These are phyloP conservation scores for Plectranthus barbatus DNA, from an alignment of 257 asterid species.

Conservation along the genomic window DNA sequence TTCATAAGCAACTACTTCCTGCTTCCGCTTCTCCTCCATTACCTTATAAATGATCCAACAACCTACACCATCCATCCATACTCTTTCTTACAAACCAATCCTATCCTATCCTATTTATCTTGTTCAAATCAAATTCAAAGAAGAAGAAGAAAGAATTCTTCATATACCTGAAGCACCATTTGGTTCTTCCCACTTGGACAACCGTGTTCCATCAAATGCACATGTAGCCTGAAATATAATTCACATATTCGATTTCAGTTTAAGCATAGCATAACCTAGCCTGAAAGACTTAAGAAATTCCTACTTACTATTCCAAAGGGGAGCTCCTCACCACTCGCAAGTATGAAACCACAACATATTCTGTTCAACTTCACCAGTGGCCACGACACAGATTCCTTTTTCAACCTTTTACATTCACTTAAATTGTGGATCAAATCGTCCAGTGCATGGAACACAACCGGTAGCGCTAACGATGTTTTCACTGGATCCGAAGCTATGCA, in stretches of 20 bases:
- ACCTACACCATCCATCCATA: constrained; percentile 50
- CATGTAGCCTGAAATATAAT: constrained; percentile 53
- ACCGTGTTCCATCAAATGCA: constrained; percentile 95
- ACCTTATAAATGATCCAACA: constrained; percentile 81
- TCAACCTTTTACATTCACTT: constrained; percentile 31
- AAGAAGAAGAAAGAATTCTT: constrained; percentile 12
- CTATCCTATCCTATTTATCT: too few species aligned
- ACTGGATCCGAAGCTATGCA: constrained; percentile 68
- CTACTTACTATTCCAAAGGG: constrained; percentile 87
- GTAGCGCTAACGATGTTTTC: constrained; percentile 69
- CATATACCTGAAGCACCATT: constrained; percentile 85
- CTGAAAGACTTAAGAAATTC: constrained; percentile 10
- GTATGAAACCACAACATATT: constrained; percentile 72
- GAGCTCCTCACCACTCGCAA: constrained; percentile 96
- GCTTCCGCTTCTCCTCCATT: constrained; percentile 43
- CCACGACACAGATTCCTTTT: constrained; percentile 53
- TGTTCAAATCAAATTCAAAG: too few species aligned
- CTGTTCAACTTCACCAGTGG: constrained; percentile 86
- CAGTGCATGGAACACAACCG: constrained; percentile 81
- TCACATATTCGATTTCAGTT: constrained; percentile 5
- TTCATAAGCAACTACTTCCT: constrained; percentile 69
- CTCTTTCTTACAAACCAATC: constrained; percentile 8
- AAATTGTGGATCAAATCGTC: constrained; percentile 65
- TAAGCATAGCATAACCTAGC: not conserved
- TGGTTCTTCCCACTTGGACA: constrained; percentile 99